These are phyloP conservation scores for Obelidium mucronatum DNA, from an alignment of 192 early-diverging fungal species.

Conservation along the genomic window DNA sequence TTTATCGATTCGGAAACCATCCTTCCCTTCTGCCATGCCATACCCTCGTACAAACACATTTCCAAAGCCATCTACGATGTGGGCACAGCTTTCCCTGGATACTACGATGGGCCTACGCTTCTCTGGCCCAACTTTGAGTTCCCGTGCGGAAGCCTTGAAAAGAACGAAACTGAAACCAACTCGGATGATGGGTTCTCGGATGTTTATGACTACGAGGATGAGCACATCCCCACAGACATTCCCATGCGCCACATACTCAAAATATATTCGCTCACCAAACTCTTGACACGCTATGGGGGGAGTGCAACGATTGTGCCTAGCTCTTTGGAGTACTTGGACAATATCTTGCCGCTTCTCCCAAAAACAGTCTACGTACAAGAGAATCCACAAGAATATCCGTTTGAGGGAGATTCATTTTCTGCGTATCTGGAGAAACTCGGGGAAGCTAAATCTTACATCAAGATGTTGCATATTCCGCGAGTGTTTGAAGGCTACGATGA, in stretches of 20 bases:
- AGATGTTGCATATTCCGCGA: neutral
- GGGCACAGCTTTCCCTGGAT: neutral
- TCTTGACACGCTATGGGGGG: neutral
- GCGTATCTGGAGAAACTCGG: neutral
- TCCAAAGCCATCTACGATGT: constrained; percentile 14
- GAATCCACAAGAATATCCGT: neutral
- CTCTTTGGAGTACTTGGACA: neutral
- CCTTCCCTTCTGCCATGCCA: neutral
- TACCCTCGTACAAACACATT: neutral
- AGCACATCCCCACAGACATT: neutral
- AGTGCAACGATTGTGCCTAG: neutral
- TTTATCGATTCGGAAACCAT: neutral
- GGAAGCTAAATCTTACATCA: neutral
- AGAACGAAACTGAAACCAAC: neutral
- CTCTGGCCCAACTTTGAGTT: neutral
- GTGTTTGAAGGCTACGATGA: neutral
- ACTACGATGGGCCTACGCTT: neutral
- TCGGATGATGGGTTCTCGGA: neutral
- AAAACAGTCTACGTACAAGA: neutral
- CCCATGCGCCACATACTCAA: neutral
- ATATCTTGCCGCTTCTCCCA: neutral
- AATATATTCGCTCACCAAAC: neutral
- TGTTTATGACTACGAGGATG: neutral
- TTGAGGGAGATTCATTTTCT: neutral
- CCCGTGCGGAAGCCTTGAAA: neutral